Conservation (phyloP, 257 asterid genomes). For the Avicennia marina region DNA sequence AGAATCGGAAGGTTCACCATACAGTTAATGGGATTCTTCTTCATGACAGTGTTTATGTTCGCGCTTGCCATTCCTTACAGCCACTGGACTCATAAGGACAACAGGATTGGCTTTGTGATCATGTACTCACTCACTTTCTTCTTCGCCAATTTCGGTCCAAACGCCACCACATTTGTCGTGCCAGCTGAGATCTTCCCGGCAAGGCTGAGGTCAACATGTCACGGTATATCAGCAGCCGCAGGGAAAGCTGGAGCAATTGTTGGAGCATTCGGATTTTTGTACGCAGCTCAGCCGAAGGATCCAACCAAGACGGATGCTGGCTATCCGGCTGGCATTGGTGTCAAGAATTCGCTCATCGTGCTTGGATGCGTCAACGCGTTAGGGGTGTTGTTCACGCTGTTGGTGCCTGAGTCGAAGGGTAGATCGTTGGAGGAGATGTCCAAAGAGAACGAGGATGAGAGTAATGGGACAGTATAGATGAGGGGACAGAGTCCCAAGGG, state of each 20-base stretch:
- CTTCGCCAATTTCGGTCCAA: constrained; percentile 58
- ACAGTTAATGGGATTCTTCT: constrained; percentile 50
- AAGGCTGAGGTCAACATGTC: constrained; percentile 49
- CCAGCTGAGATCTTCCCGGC: constrained; percentile 64
- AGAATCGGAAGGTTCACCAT: constrained; percentile 44
- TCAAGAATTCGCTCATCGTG: constrained; percentile 33
- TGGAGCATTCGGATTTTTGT: constrained; percentile 51
- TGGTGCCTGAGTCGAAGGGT: constrained; percentile 52
- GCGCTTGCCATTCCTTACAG: constrained; percentile 44
- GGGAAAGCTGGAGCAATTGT: constrained; percentile 55
- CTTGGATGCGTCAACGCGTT: constrained; percentile 37
- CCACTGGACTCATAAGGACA: constrained; percentile 43
- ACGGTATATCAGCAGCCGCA: constrained; percentile 52
- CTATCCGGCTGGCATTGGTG: constrained; percentile 44
- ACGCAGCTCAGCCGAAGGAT: constrained; percentile 45
- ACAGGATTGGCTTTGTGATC: constrained; percentile 38
- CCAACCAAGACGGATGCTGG: constrained; percentile 36
- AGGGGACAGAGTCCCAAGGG: background rate
- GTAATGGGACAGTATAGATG: constrained; percentile 11
- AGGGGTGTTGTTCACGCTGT: constrained; percentile 39
- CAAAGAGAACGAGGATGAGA: constrained; percentile 31
- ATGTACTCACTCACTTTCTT: constrained; percentile 48
- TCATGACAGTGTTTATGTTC: constrained; percentile 59
- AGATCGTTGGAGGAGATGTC: constrained; percentile 44
- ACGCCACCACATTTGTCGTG: constrained; percentile 53